Evolutionary conservation across 805 yeast genomes (phyloP).

Genomic region (Starmerella bombi): DNA sequence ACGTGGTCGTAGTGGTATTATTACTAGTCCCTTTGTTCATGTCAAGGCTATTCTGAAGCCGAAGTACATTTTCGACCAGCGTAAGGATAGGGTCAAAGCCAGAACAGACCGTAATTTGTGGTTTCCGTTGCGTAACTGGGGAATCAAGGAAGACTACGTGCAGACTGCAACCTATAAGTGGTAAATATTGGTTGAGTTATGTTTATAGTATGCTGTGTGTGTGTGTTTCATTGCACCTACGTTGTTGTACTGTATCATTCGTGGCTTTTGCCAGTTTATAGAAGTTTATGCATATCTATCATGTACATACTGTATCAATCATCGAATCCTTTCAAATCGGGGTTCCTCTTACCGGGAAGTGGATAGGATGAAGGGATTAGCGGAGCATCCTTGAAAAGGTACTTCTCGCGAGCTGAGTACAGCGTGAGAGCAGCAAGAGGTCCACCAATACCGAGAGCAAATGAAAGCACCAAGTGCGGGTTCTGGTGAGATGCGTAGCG

Average conservation of each 20-base stretch:
- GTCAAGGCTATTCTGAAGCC: constrained; percentile 65
- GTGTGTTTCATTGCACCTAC: background rate
- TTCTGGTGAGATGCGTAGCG: constrained; percentile 64
- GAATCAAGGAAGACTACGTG: constrained; percentile 29
- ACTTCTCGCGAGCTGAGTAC: constrained; percentile 59
- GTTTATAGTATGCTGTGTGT: background rate
- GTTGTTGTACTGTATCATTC: no score
- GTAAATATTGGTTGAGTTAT: constrained; percentile 16
- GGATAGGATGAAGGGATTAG: constrained; percentile 46
- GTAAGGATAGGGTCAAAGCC: constrained; percentile 35
- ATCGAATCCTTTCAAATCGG: constrained; percentile 27
- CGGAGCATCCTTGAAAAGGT: constrained; percentile 48
- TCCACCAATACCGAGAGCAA: constrained; percentile 50
- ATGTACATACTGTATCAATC: constrained; percentile 15
- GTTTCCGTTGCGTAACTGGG: constrained; percentile 28
- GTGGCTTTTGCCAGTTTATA: no score
- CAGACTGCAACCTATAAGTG: constrained; percentile 28
- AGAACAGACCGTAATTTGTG: constrained; percentile 41
- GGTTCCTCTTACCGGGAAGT: constrained; percentile 20
- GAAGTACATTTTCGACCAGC: constrained; percentile 44
- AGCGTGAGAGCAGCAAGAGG: constrained; percentile 48
- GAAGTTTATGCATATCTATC: background rate
- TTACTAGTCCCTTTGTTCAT: constrained; percentile 65
- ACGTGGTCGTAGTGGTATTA: constrained; percentile 77
- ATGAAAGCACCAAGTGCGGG: constrained; percentile 60